A percentile compares a stretch with the other conserved stretches of the same genome.
These are phyloP conservation scores for Pestalotiopsis sp. DNA, from an alignment of 2,329 filamentous ascomycete species.

Conservation along the genomic window DNA sequence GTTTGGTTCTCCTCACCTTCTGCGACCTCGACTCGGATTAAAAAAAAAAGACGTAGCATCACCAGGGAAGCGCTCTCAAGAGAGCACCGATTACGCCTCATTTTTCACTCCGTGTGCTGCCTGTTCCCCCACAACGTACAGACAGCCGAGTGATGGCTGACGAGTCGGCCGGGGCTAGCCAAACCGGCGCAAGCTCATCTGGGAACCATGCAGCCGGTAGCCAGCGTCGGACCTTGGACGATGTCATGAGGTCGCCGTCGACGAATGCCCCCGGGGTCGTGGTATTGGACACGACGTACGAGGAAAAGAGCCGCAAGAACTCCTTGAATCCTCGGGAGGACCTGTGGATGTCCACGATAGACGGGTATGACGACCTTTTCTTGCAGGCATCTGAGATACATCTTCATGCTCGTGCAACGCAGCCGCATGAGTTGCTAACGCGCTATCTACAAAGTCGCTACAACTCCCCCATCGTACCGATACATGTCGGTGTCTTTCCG, in stretches of 20 bases:
- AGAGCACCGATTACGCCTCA: background rate
- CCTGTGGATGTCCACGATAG: slow-evolving; percentile 50
- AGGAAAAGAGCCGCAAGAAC: slow-evolving; percentile 31
- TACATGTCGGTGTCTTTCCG: slow-evolving; percentile 43
- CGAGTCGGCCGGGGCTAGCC: background rate
- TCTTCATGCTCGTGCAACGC: slow-evolving; percentile 14
- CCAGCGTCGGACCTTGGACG: slow-evolving; percentile 34
- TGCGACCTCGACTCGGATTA: background rate
- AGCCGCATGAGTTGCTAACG: slow-evolving; percentile 11
- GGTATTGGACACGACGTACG: slow-evolving; percentile 37
- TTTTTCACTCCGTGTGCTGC: background rate
- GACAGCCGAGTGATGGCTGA: background rate
- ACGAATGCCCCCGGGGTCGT: slow-evolving; percentile 37
- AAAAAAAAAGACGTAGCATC: background rate
- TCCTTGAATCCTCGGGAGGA: slow-evolving; percentile 43
- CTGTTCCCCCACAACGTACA: background rate
- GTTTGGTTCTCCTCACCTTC: background rate
- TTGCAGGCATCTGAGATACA: slow-evolving; percentile 2
- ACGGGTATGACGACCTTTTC: slow-evolving; percentile 39
- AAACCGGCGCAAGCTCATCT: slow-evolving; percentile 1
- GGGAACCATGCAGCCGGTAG: background rate
- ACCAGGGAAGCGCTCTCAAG: background rate
- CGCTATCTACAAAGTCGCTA: slow-evolving; percentile 36
- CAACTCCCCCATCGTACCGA: slow-evolving; percentile 44
- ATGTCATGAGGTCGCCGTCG: slow-evolving; percentile 43